Evolutionary conservation across 2,329 filamentous ascomycete genomes (phyloP).

Genomic region (Diaporthe ampelina): DNA sequence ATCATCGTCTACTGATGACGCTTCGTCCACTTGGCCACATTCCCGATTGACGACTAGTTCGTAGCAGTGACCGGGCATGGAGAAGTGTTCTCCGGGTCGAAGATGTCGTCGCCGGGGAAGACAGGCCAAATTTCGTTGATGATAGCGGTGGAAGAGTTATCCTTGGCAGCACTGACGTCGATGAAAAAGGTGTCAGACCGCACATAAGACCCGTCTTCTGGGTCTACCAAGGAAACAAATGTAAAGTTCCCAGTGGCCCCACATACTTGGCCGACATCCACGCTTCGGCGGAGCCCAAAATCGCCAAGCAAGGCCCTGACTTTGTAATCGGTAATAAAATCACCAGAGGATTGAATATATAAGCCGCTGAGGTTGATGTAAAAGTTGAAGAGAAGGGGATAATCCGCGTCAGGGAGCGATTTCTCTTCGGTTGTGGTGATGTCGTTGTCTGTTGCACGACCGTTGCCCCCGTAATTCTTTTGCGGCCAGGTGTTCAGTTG

Average conservation of each 20-base stretch:
- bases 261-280: conserved; percentile 5
- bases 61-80: neutral
- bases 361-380: neutral
- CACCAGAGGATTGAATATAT: conserved; percentile 6
- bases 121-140: conserved; percentile 14
- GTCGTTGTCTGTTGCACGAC: conserved; percentile 4
- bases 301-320: neutral
- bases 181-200: neutral
- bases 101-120: neutral
- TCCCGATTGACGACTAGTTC: neutral
- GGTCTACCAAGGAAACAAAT: neutral
- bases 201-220: neutral
- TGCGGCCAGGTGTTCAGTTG: conserved; percentile 13
- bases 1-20: too few relatives aligned
- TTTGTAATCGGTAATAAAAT: conserved; percentile 10
- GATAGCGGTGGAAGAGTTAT: neutral
- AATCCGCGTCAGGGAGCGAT: neutral
- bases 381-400: neutral
- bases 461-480: neutral
- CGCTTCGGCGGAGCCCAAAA: too few relatives aligned
- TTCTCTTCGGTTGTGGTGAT: neutral
- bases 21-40: too few relatives aligned
- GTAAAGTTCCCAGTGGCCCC: conserved; percentile 15
- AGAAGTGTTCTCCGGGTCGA: conserved; percentile 11
- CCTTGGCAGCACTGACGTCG: neutral